These are phyloP conservation scores for Apophysomyces sp. DNA, from an alignment of 371 early-diverging fungal species.

Conservation along the genomic window DNA sequence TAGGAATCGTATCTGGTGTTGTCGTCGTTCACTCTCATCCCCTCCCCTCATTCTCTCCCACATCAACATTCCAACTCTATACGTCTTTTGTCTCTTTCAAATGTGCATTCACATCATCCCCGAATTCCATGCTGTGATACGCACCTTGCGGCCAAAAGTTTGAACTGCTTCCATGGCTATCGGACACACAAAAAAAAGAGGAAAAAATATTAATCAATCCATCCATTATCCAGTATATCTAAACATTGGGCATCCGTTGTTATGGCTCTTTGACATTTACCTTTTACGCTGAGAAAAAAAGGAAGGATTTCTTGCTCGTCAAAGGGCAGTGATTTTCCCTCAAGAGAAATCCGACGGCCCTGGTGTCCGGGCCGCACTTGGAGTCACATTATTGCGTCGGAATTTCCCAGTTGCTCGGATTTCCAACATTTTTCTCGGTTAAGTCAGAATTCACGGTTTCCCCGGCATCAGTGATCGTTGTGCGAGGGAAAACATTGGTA, in stretches of 20 bases:
- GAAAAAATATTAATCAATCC: background rate
- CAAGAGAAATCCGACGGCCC: background rate
- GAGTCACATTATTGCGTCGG: background rate
- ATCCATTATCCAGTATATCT: background rate
- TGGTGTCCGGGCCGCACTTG: background rate
- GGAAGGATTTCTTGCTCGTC: background rate
- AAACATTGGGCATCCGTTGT: background rate
- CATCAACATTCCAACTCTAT: background rate
- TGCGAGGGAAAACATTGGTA: background rate
- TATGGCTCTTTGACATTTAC: background rate
- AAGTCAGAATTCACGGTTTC: background rate
- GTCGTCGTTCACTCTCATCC: background rate
- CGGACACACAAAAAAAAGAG: constrained; percentile 15
- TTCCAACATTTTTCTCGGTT: background rate
- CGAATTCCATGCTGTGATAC: constrained; percentile 8
- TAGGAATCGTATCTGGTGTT: background rate
- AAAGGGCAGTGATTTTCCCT: background rate
- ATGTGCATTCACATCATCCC: background rate
- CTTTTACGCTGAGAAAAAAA: constrained; percentile 2
- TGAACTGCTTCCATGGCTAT: constrained; percentile 56
- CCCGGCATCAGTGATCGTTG: background rate
- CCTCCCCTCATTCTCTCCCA: background rate
- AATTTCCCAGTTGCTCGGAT: background rate
- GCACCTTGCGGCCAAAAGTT: constrained; percentile 60
- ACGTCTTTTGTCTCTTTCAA: background rate